Percentiles rank a stretch among this genome's conserved stretches.
phyloP scores from a whole-genome alignment of 257 asterid genomes.

The Mentha longifolia region DNA sequence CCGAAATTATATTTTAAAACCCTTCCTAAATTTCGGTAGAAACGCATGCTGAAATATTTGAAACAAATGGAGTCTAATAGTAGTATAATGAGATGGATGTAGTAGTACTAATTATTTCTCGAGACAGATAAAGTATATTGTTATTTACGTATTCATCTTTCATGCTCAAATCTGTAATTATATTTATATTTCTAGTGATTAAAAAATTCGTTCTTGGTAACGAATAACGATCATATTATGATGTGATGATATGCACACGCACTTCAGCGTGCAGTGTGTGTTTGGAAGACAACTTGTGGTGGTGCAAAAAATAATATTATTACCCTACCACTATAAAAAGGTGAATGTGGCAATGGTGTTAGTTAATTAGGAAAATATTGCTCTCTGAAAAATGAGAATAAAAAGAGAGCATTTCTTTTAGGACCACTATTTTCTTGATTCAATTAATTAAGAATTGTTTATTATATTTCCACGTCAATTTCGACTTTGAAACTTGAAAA shows the following conservation, averaged over 20 bases:
- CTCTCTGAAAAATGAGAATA: constrained; percentile 22
- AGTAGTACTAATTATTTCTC: too few relatives aligned
- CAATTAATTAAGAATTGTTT: neutral
- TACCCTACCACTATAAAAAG: constrained; percentile 22
- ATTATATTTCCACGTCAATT: neutral
- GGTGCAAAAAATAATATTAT: neutral
- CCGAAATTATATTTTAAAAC: too few relatives aligned
- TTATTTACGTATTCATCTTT: neutral
- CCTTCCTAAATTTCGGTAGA: too few relatives aligned
- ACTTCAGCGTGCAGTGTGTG: constrained; percentile 9
- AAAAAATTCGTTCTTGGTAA: neutral
- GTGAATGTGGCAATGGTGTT: neutral
- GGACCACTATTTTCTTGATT: too few relatives aligned
- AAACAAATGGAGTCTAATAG: too few relatives aligned
- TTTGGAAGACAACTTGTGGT: neutral
- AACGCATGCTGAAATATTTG: too few relatives aligned
- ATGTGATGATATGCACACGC: neutral
- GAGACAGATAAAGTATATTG: too few relatives aligned
- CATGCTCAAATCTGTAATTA: neutral
- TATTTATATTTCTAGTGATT: neutral
- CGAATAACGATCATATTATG: neutral
- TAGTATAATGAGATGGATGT: too few relatives aligned
- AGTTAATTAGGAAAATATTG: constrained; percentile 18
- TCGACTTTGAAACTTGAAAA: neutral
- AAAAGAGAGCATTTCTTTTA: too few relatives aligned